Percentiles rank a stretch among this genome's conserved stretches.
These are phyloP conservation scores for Synchytrium microbalum DNA, from an alignment of 371 early-diverging fungal genomes.

Conservation along the genomic window DNA sequence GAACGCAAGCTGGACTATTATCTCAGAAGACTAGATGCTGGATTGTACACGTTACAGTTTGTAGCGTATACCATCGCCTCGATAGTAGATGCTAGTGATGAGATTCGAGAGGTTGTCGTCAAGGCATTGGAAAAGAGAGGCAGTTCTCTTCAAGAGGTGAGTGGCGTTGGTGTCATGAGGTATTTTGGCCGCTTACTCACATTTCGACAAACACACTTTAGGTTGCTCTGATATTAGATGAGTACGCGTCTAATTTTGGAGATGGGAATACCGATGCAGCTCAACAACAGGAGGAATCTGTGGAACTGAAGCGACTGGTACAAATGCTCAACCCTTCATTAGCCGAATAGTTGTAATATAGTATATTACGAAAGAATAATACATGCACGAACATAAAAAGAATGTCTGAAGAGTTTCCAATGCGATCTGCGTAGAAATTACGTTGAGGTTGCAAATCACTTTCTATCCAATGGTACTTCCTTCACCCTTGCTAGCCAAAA, in stretches of 20 bases:
- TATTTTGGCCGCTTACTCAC: background rate
- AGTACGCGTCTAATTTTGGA: conserved; percentile 1
- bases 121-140: background rate
- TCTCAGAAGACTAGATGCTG: conserved; percentile 63
- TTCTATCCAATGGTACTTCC: no score
- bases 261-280: background rate
- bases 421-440: no score
- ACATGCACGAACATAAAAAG: no score
- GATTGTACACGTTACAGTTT: conserved; percentile 75
- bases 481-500: no score
- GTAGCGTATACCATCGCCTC: conserved; percentile 35
- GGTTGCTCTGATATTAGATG: background rate
- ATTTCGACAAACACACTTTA: background rate
- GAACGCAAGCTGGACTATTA: conserved; percentile 30
- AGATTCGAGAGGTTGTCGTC: background rate
- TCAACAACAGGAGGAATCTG: background rate
- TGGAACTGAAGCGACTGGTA: no score
- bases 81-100: background rate
- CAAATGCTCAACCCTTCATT: no score
- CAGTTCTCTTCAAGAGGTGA: background rate
- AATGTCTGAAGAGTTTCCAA: no score
- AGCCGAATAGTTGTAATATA: no score
- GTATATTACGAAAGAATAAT: no score
- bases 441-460: no score
- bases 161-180: background rate